A percentile compares a stretch with the other conserved stretches of the same genome.
phyloP scores from a whole-genome alignment of 305 asterid genomes.

The Fraxinus greggii region DNA sequence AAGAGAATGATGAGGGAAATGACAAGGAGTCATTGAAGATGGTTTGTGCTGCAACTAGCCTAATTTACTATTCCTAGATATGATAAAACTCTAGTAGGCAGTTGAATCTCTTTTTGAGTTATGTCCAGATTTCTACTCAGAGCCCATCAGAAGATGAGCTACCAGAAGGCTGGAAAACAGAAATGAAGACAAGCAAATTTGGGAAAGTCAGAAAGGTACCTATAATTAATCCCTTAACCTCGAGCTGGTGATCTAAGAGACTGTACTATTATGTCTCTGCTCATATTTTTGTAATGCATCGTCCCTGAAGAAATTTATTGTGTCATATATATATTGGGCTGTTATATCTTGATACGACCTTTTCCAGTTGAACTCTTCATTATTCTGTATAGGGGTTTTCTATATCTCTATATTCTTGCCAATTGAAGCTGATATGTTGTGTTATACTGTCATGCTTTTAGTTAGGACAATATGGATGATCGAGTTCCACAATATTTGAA shows the following conservation, averaged over 20 bases:
- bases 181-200: conserved; percentile 25
- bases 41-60: conserved; percentile 6
- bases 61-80: not conserved
- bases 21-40: not conserved
- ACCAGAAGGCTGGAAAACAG: conserved; percentile 46
- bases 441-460: not conserved
- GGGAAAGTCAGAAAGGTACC: conserved; percentile 25
- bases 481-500: not conserved
- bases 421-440: not conserved
- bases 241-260: not conserved
- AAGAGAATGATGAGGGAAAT: not conserved
- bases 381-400: conserved; percentile 2
- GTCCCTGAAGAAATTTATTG: not conserved
- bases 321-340: not conserved
- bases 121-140: conserved; percentile 33
- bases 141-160: conserved; percentile 24
- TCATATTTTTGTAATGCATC: not conserved
- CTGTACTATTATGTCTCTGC: not conserved
- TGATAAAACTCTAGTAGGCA: conserved; percentile 3
- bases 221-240: conserved; percentile 25
- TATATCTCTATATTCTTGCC: conserved; percentile 5
- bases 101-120: conserved; percentile 11
- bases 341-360: not conserved
- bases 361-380: conserved; percentile 2
- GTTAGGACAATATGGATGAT: not conserved